A percentile compares a stretch with the other conserved stretches of the same genome.
Conservation (phyloP, 208 protist genomes). For the Leishmania tarentolae region DNA sequence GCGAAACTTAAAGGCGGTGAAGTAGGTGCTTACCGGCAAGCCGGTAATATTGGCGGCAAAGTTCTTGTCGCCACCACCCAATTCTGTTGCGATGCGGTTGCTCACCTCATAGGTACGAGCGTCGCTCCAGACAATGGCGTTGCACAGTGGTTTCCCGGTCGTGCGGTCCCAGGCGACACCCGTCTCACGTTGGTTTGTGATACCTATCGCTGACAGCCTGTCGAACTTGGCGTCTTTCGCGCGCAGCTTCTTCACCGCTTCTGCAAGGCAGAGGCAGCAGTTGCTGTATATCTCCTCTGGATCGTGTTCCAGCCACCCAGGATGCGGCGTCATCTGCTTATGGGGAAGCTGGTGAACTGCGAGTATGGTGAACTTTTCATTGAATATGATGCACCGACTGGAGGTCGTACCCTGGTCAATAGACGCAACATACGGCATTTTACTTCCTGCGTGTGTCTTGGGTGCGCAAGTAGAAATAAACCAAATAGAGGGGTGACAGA, state of each 20-base stretch:
- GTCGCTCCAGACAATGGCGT: conserved; percentile 96
- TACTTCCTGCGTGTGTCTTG: neutral
- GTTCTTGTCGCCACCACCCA: conserved; percentile 46
- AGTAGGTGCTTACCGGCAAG: conserved; percentile 97
- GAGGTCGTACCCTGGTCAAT: conserved; percentile 97
- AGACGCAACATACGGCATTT: conserved; percentile 81
- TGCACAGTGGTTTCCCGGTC: conserved; percentile 94
- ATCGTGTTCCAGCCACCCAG: conserved; percentile 97
- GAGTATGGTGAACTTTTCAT: conserved; percentile 66
- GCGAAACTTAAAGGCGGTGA: conserved; percentile 95
- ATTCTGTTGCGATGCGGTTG: conserved; percentile 39
- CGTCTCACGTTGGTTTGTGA: conserved; percentile 99
- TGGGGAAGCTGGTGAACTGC: conserved; percentile 79
- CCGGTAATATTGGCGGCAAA: conserved; percentile 77
- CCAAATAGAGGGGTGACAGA: neutral
- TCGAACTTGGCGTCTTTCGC: conserved; percentile 46
- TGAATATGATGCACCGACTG: conserved; percentile 94
- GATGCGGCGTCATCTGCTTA: conserved; percentile 75
- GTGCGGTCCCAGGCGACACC: conserved; percentile 97
- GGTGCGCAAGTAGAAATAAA: neutral
- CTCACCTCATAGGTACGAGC: conserved; percentile 66
- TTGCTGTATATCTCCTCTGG: conserved; percentile 91
- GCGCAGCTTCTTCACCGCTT: conserved; percentile 53
- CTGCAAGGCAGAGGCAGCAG: conserved; percentile 73
- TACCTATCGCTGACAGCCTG: conserved; percentile 83